Base-by-base conservation (phyloP, 2,329 filamentous ascomycete species). In the Fusarium scirpi region DNA sequence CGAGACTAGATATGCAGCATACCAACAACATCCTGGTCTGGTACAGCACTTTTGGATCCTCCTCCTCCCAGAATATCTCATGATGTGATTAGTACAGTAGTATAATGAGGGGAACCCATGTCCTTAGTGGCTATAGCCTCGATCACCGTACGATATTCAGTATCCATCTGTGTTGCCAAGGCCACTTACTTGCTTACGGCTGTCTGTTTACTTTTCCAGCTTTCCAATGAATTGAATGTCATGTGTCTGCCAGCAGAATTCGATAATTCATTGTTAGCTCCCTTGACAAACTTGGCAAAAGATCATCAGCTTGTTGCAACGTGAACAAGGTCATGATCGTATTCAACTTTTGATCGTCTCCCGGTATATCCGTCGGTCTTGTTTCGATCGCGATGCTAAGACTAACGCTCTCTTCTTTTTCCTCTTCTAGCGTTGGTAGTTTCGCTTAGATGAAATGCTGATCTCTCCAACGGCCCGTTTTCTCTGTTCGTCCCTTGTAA, bases 81-180 rank as follows among this genome's bases (percentile, higher is more conserved):
- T 53, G 49, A 58, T 53, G 41, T 48, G 63, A 48, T 53, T 27
- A 53, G 32, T 25, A 27, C 49, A n/a, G 24, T 41, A 43, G 49
- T 38, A 43, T 22, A 60, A 65, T 53, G 65, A 63, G 65, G 65
- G 63, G 58, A 67, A 67, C 22, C 48, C 67, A 40, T 67, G 48
- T 51, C 43, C 41, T 27, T 67, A 56, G 34, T 62, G 46, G 62
- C 51, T 60, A 62, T 53, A 71, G 49, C 32, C 30, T 68, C 67
- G 58, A 65, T 60, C 38, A 18, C 25, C 15, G 24, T 29, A 29
- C 34, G 49, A 53, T 45, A 11, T 38, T n/a, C 34, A 38, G 34
- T n/a, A 18, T n/a, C 18, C 40, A 60, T 60, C 34, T 65, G 30
- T 48, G 38, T 41, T 40, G 67, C 67, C 67, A 70, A 70, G 67